phyloP scores from a whole-genome alignment of 2,329 filamentous ascomycete species.

The Aspergillus sp. region DNA sequence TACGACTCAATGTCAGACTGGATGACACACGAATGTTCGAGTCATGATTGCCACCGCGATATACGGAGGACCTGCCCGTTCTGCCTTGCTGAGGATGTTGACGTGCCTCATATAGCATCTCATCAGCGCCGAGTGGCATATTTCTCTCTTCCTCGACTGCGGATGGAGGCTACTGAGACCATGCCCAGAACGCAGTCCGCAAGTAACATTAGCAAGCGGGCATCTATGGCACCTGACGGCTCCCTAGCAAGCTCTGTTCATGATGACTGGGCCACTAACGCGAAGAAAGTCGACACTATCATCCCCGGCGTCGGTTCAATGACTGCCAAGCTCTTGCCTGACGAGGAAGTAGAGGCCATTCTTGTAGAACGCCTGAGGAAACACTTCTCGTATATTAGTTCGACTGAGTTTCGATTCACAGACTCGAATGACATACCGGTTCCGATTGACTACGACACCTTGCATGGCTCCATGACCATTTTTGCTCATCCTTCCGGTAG shows the following conservation, averaged over 20 bases:
- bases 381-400: background rate
- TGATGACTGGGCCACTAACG: too few species aligned
- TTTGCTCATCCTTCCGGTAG: too few species aligned
- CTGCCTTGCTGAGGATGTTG: background rate
- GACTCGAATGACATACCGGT: background rate
- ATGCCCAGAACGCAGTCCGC: too few species aligned
- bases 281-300: too few species aligned
- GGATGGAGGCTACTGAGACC: too few species aligned
- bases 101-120: background rate
- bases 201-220: background rate
- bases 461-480: background rate
- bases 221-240: background rate
- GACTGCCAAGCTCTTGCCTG: background rate
- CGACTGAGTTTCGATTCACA: background rate
- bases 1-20: constrained; percentile 2
- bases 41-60: background rate
- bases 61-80: background rate
- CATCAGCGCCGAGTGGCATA: background rate
- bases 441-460: background rate
- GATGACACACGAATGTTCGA: background rate
- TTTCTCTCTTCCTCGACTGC: background rate
- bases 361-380: background rate
- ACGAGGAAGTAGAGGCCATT: background rate
- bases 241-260: too few species aligned
- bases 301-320: too few species aligned